Percentiles rank a stretch among this genome's conserved stretches.
Evolutionary conservation across 2,329 filamentous ascomycete species (phyloP).

Genomic region (Penicillium griseofulvum): DNA sequence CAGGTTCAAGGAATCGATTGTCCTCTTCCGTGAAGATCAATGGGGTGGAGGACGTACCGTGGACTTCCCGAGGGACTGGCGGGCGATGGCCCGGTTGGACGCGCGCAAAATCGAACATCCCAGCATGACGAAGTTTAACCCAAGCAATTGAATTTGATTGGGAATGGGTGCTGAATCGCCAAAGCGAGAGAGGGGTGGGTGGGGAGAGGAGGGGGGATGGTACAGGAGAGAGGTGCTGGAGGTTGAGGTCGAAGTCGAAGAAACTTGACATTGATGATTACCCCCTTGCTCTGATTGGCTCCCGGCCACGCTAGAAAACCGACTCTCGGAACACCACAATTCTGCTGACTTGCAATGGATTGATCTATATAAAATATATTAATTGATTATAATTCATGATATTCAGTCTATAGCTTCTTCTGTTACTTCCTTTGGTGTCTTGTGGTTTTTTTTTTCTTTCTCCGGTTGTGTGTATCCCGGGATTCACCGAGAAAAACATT

Average conservation of each 20-base stretch:
- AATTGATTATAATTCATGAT: neutral
- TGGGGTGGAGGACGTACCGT: conserved; percentile 64
- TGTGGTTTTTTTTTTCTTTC: neutral
- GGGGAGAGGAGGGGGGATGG: conserved; percentile 28
- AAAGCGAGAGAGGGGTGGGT: conserved; percentile 32
- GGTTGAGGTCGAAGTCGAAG: conserved; percentile 37
- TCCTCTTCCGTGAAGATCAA: conserved; percentile 27
- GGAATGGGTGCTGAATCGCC: conserved; percentile 29
- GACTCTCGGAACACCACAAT: conserved; percentile 28
- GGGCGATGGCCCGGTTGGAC: conserved; percentile 77
- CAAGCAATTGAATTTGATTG: conserved; percentile 30
- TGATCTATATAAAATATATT: neutral
- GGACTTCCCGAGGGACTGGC: conserved; percentile 69
- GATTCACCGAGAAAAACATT: conserved; percentile 11
- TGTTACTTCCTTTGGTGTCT: neutral
- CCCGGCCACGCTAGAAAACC: conserved; percentile 34
- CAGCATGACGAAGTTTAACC: conserved; percentile 66
- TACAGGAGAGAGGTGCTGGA: conserved; percentile 34
- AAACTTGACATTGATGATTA: conserved; percentile 37
- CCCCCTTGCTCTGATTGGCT: conserved; percentile 40
- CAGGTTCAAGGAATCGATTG: conserved; percentile 27
- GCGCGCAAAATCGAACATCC: conserved; percentile 86
- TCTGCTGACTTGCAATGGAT: neutral
- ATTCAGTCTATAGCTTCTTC: neutral
- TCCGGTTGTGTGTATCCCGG: conserved; percentile 7